Evolutionary conservation across 331 rosid species (phyloP).

Genomic region (Rhamnella rubrinervis): DNA sequence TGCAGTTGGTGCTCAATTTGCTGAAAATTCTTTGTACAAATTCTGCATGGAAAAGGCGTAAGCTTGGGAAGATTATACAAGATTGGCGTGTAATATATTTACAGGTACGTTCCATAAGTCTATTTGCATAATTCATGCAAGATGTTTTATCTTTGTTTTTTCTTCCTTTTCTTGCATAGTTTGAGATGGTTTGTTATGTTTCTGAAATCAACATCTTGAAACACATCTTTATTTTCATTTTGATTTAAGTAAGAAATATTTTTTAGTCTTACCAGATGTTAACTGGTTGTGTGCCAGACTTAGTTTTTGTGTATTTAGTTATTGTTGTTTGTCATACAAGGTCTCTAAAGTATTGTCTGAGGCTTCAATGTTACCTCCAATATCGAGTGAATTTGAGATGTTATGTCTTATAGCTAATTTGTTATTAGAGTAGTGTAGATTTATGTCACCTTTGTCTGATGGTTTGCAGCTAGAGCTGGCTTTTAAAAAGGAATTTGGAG

Average conservation of each 20-base stretch:
- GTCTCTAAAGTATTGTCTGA: no score
- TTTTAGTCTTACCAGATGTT: not conserved
- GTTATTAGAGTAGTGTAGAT: not conserved
- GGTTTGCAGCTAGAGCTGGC: constrained; percentile 75
- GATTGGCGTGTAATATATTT: constrained; percentile 87
- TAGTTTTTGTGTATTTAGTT: no score
- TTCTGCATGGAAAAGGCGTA: constrained; percentile 98
- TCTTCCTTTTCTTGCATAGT: not conserved
- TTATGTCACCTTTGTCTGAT: constrained; percentile 10
- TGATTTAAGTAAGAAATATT: not conserved
- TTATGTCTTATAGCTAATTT: not conserved
- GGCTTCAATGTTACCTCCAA: no score
- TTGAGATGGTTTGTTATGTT: not conserved
- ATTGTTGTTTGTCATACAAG: no score
- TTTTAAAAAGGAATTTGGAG: constrained; percentile 70
- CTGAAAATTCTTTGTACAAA: constrained; percentile 87
- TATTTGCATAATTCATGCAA: constrained; percentile 7
- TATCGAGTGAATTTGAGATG: no score
- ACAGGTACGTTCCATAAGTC: constrained; percentile 58
- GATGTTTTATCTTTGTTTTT: not conserved
- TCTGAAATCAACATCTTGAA: not conserved
- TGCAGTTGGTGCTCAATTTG: constrained; percentile 79
- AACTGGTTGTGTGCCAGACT: not conserved
- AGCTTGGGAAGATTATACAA: constrained; percentile 93
- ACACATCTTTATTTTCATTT: not conserved